Evolutionary conservation across 352 stramenopile genomes (phyloP), one percentile per base, ranked within the genome.

Genomic region (Phytophthora fragariae): DNA sequence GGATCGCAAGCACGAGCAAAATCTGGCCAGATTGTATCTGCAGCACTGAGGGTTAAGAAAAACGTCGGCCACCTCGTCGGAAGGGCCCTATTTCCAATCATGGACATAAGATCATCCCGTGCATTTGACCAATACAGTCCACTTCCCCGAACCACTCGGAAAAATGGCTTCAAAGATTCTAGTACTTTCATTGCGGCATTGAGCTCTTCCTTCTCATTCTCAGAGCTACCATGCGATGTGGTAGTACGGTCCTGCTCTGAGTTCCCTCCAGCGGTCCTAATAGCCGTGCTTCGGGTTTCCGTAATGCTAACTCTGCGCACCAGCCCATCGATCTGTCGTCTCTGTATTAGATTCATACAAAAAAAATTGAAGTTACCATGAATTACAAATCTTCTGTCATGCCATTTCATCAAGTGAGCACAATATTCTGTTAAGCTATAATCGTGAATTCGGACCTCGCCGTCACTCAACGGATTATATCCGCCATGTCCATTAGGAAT

Each of bases 91-190:
- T 49, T 76, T 2, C 57, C 69, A 10, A 76, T 59, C 63, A 76
- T 76, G 7, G 33, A 49, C 63, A 76, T 64, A 3, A 76, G 14
- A 7, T 72, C 56, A 33, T 76, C 62, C 21, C 69, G 62, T 0
- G 68, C 57, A 31, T 37, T 67, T 15, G 37, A 14, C 65, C 57
- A 72, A 12, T 73, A 68, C 14, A 68, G 33, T 3, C 65, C 65
- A 10, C 47, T 68, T 3, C 65, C 58, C 15, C 58, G 27, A 6
- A 73, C 29, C 65, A 21, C 46, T 29, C 29, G 37, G 21, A 52
- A 72, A 72, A 46, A 72, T 33, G 57, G 65, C 49, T 72, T 72
- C 17, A 72, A 49, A 9, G 27, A 57, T 3, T 62, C 37, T 24
- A 65, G 44, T 17, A 63, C 27, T 29, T 29, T 29, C 27, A 29